These are phyloP conservation scores for Rhizoclosmatium hyalinum DNA, from an alignment of 371 early-diverging fungal species.

Conservation along the genomic window DNA sequence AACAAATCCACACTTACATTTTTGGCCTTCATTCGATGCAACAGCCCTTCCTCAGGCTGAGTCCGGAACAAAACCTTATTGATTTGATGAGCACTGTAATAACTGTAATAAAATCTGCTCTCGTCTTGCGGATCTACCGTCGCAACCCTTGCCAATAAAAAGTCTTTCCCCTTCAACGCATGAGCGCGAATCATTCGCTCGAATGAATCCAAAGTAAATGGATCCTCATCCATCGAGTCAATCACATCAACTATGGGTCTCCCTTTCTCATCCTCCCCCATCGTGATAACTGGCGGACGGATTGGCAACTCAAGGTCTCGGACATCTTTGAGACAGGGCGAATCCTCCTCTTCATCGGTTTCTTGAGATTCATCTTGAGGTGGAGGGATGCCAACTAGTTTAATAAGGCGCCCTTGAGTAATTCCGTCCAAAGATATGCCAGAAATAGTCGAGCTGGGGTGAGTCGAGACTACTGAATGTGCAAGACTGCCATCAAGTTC, in stretches of 20 bases:
- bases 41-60: conserved; percentile 71
- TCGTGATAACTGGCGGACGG: conserved; percentile 8
- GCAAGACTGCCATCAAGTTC: neutral
- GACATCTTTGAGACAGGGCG: conserved; percentile 21
- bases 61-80: conserved; percentile 82
- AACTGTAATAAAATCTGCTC: conserved; percentile 64
- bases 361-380: neutral
- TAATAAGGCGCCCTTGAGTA: conserved; percentile 12
- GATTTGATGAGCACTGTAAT: conserved; percentile 81
- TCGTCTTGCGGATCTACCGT: conserved; percentile 73
- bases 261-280: conserved; percentile 20
- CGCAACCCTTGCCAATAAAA: conserved; percentile 79
- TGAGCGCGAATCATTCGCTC: conserved; percentile 65
- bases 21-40: conserved; percentile 83
- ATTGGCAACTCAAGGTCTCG: conserved; percentile 20
- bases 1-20: conserved; percentile 60
- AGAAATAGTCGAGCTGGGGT: neutral
- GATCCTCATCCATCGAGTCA: conserved; percentile 71
- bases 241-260: conserved; percentile 55
- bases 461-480: neutral
- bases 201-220: conserved; percentile 82
- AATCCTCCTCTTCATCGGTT: conserved; percentile 20
- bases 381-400: conserved; percentile 22
- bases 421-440: neutral
- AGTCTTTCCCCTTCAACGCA: conserved; percentile 72